Conservation (phyloP, 2,329 filamentous ascomycete genomes). For the Magnaporthiopsis rhizophila region DNA sequence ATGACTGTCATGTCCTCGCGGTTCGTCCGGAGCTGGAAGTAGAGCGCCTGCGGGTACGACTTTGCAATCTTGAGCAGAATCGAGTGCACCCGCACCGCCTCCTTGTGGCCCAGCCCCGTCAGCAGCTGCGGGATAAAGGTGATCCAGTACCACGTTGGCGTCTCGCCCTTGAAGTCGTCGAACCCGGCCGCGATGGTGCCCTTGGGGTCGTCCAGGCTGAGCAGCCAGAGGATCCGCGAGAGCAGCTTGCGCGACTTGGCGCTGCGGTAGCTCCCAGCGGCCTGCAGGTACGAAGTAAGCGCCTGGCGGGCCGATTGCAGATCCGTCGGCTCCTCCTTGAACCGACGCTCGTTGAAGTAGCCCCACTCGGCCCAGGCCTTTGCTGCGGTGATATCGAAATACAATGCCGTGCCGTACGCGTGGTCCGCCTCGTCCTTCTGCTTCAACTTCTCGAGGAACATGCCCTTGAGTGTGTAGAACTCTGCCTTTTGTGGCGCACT, state of each 20-base stretch:
- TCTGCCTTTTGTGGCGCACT: constrained; percentile 93
- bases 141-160: constrained; percentile 99
- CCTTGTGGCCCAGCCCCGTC: constrained; percentile 82
- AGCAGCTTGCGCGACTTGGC: constrained; percentile 92
- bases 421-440: constrained; percentile 88
- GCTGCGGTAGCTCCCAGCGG: constrained; percentile 93
- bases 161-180: constrained; percentile 94
- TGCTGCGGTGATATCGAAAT: constrained; percentile 89
- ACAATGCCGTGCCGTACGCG: constrained; percentile 89
- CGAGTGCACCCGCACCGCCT: constrained; percentile 76
- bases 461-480: constrained; percentile 98
- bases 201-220: constrained; percentile 86
- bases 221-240: constrained; percentile 86
- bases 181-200: constrained; percentile 79
- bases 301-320: constrained; percentile 82
- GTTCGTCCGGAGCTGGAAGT: constrained; percentile 90
- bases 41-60: constrained; percentile 88
- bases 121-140: constrained; percentile 97
- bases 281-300: constrained; percentile 91
- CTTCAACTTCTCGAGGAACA: constrained; percentile 93
- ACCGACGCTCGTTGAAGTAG: constrained; percentile 92
- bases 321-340: constrained; percentile 82
- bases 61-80: constrained; percentile 93
- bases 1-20: constrained; percentile 89
- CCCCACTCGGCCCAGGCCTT: constrained; percentile 99